phyloP scores from a whole-genome alignment of 2,329 filamentous ascomycete species.

The Lomentospora prolificans region DNA sequence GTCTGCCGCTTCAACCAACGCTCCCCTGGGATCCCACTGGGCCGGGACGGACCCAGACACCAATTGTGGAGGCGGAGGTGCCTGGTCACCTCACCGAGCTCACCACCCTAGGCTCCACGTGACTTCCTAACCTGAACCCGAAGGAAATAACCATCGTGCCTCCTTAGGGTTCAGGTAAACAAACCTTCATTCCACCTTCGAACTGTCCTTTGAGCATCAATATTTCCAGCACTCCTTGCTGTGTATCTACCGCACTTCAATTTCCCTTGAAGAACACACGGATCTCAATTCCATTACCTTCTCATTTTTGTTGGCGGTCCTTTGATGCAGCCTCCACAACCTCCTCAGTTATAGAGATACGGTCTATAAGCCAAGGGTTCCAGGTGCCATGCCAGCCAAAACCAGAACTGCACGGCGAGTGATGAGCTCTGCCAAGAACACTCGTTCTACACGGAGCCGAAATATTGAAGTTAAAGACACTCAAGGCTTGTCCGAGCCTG shows the following conservation, averaged over 20 bases:
- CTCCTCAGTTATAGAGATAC: no score
- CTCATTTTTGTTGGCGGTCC: no score
- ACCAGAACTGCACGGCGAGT: not conserved
- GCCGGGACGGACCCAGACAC: no score
- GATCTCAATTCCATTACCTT: no score
- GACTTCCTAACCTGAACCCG: not conserved
- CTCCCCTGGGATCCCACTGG: no score
- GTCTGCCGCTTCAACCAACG: no score
- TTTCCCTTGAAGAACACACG: no score
- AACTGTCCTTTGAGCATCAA: not conserved
- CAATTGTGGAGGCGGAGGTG: no score
- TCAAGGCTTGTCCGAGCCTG: not conserved
- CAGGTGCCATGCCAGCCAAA: not conserved
- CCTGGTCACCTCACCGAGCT: no score
- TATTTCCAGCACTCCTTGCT: not conserved
- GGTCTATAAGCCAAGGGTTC: no score
- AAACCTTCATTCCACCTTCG: not conserved
- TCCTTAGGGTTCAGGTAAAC: slow-evolving; percentile 4
- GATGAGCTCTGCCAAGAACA: not conserved
- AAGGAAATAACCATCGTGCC: not conserved
- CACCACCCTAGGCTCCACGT: not conserved
- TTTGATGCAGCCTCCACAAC: no score
- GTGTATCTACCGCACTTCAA: no score
- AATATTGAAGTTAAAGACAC: not conserved
- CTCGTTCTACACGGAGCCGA: not conserved